These are phyloP conservation scores for Calonectria ilicicola DNA, from an alignment of 2,329 filamentous ascomycete species.

Conservation along the genomic window DNA sequence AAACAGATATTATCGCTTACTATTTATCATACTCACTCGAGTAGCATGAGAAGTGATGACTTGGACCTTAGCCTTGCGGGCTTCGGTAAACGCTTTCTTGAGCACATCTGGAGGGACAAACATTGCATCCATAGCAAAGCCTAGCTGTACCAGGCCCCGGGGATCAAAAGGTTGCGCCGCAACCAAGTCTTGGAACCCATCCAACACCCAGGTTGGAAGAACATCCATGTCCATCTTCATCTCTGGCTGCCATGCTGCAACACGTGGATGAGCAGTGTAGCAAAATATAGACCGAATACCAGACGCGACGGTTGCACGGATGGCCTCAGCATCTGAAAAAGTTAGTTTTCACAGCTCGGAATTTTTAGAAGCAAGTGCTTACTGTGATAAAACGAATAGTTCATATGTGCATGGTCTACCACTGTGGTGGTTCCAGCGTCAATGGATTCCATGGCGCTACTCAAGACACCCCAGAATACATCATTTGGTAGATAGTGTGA, in stretches of 20 bases:
- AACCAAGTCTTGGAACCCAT: not conserved
- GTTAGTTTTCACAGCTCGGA: not conserved
- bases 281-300: not conserved
- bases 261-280: not conserved
- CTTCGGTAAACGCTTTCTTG: not conserved
- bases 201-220: not conserved
- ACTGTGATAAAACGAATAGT: not conserved
- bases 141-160: not conserved
- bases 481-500: not conserved
- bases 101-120: not conserved
- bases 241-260: not conserved
- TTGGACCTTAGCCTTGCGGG: not conserved
- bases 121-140: not conserved
- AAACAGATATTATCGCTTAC: not conserved
- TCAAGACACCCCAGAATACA: not conserved
- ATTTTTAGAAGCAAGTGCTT: not conserved
- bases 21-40: not conserved
- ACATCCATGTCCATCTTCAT: not conserved
- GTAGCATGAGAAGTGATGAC: not conserved
- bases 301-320: not conserved
- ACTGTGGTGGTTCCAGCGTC: not conserved
- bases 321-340: not conserved
- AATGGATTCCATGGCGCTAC: not conserved
- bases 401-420: conserved; percentile 1
- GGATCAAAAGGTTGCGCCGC: not conserved